A percentile compares a stretch with the other conserved stretches of the same genome.
Evolutionary conservation across 1,284 basidiomycete species (phyloP).

Genomic region (Xanthoconium separans): DNA sequence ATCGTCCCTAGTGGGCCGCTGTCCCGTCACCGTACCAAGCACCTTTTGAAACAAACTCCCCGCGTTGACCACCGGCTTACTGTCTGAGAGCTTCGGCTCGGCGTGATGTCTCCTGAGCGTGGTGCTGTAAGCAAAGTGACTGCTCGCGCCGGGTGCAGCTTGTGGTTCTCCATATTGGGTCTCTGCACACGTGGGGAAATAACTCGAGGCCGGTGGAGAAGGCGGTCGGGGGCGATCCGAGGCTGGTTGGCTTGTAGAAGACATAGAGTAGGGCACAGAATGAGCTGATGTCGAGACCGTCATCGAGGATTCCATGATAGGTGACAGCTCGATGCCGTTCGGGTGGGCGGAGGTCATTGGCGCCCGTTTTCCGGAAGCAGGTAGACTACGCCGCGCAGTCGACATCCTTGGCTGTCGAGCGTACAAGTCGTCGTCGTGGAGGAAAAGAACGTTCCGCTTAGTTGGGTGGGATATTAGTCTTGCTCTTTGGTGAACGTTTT

Average conservation of each 20-base stretch:
- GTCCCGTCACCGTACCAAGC: slow-evolving; percentile 43
- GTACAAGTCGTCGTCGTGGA: background rate
- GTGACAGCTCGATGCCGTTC: slow-evolving; percentile 15
- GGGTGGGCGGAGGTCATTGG: slow-evolving; percentile 7
- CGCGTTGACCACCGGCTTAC: slow-evolving; percentile 43
- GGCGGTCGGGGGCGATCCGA: slow-evolving; percentile 37
- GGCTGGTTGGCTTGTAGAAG: slow-evolving; percentile 8
- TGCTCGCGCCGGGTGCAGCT: slow-evolving; percentile 57
- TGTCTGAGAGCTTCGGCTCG: slow-evolving; percentile 37
- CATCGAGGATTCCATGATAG: slow-evolving; percentile 11
- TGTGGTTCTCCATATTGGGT: slow-evolving; percentile 50
- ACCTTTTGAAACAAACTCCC: slow-evolving; percentile 45
- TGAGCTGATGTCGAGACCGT: slow-evolving; percentile 24
- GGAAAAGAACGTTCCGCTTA: background rate
- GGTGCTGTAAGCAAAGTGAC: slow-evolving; percentile 83
- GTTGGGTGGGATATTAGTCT: too few species aligned
- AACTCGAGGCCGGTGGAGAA: slow-evolving; percentile 76
- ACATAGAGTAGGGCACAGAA: slow-evolving; percentile 15
- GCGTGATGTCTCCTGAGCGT: slow-evolving; percentile 67
- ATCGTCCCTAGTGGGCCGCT: slow-evolving; percentile 16
- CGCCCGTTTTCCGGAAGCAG: slow-evolving; percentile 20
- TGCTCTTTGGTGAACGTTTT: background rate
- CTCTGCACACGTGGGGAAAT: slow-evolving; percentile 59
- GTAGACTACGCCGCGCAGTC: slow-evolving; percentile 26
- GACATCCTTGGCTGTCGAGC: slow-evolving; percentile 18